These are phyloP conservation scores for Suhomyces pyralidae DNA, from an alignment of 805 yeast genomes.

Conservation along the genomic window DNA sequence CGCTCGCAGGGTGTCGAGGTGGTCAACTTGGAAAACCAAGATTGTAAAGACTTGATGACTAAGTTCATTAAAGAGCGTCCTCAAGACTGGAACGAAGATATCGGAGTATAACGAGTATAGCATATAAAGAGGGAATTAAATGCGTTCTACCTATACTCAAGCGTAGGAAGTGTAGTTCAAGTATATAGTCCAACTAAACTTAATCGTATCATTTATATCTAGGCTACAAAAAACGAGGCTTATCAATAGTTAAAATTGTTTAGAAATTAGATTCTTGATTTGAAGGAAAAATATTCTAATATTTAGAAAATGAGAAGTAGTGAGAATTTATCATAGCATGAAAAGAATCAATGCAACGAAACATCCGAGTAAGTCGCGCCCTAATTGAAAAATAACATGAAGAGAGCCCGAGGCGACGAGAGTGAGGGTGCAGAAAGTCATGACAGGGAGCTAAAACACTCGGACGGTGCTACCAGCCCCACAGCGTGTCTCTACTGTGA, in stretches of 20 bases:
- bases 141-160: too few relatives aligned
- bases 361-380: neutral
- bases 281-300: too few relatives aligned
- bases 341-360: neutral
- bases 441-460: neutral
- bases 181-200: neutral
- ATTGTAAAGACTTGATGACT: conserved; percentile 70
- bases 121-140: neutral
- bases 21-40: conserved; percentile 54
- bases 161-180: too few relatives aligned
- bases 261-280: too few relatives aligned
- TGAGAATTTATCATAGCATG: neutral
- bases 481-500: neutral
- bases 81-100: conserved; percentile 79
- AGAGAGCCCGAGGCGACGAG: conserved; percentile 1
- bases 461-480: too few relatives aligned
- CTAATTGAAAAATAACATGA: neutral
- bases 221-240: too few relatives aligned
- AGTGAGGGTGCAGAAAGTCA: neutral
- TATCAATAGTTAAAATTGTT: too few relatives aligned
- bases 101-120: conserved; percentile 45
- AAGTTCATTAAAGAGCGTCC: conserved; percentile 76
- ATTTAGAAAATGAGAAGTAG: neutral
- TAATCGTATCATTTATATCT: too few relatives aligned
- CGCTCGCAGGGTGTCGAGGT: conserved; percentile 66